phyloP scores from a whole-genome alignment of 2,329 filamentous ascomycete species.

The Phialemonium atrogriseum region DNA sequence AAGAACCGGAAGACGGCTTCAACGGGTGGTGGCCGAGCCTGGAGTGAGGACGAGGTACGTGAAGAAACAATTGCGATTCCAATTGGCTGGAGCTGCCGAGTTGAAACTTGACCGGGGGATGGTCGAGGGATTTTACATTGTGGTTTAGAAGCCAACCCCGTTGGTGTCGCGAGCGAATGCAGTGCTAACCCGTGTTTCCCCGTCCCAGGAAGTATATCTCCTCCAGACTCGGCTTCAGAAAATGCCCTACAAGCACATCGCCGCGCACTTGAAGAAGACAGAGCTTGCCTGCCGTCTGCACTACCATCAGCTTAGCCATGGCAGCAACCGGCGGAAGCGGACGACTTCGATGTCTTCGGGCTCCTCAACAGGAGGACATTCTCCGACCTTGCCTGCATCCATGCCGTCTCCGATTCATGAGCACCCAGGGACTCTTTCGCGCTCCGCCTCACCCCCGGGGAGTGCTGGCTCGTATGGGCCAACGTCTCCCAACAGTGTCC shows the following conservation, averaged over 20 bases:
- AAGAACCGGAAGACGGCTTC: conserved; percentile 62
- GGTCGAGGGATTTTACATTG: neutral
- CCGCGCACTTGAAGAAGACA: conserved; percentile 76
- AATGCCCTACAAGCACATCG: conserved; percentile 88
- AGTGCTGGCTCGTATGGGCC: conserved; percentile 36
- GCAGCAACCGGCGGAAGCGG: conserved; percentile 71
- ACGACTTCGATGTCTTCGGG: conserved; percentile 61
- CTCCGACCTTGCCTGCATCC: conserved; percentile 38
- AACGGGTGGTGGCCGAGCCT: conserved; percentile 69
- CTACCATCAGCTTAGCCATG: conserved; percentile 78
- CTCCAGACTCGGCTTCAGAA: conserved; percentile 78
- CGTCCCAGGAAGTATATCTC: conserved; percentile 65
- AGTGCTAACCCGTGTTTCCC: conserved; percentile 6
- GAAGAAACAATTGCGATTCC: too few species aligned
- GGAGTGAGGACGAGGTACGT: conserved; percentile 78
- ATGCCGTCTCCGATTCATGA: conserved; percentile 44
- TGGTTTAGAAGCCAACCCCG: too few species aligned
- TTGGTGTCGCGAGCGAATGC: too few species aligned
- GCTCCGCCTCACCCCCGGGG: conserved; percentile 39
- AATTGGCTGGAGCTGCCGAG: too few species aligned
- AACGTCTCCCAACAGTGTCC: conserved; percentile 38
- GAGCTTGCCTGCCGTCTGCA: conserved; percentile 81
- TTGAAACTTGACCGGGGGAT: neutral
- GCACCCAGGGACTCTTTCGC: conserved; percentile 25
- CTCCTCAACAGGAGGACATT: conserved; percentile 44